A percentile compares a stretch with the other conserved stretches of the same genome.
These are phyloP conservation scores for Aspergillus sp. DNA, from an alignment of 2,329 filamentous ascomycete genomes.

Conservation along the genomic window DNA sequence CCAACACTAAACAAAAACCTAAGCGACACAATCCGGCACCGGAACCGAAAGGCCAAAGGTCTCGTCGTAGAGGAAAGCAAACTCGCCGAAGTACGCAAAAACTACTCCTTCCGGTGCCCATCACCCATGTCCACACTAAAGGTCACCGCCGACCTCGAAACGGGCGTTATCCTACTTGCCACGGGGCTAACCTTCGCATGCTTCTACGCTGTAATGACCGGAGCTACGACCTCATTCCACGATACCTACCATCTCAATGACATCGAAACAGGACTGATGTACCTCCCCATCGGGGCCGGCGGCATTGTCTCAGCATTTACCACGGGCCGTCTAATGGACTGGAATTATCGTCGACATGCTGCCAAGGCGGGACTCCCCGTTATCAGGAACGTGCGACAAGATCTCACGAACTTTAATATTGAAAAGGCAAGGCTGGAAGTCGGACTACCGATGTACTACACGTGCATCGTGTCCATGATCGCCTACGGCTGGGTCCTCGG, in stretches of 20 bases:
- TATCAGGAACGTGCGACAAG: conserved; percentile 2
- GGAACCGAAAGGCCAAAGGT: conserved; percentile 10
- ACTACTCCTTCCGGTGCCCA: conserved; percentile 39
- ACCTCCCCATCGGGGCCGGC: conserved; percentile 38
- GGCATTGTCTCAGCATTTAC: conserved; percentile 23
- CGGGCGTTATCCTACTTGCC: conserved; percentile 39
- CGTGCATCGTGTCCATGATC: conserved; percentile 21
- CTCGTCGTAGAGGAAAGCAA: neutral
- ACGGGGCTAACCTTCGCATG: conserved; percentile 49
- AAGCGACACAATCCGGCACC: conserved; percentile 21
- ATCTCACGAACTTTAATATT: conserved; percentile 17
- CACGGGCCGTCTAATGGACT: conserved; percentile 23
- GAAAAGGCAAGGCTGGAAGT: conserved; percentile 27
- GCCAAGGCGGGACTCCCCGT: conserved; percentile 2
- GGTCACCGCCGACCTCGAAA: conserved; percentile 41
- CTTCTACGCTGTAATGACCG: conserved; percentile 51
- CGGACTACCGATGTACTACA: conserved; percentile 21
- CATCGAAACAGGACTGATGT: conserved; percentile 47
- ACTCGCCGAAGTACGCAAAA: conserved; percentile 10
- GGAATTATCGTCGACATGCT: conserved; percentile 25
- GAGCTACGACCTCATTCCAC: conserved; percentile 50
- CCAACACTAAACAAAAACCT: conserved; percentile 27
- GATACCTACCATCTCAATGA: conserved; percentile 51
- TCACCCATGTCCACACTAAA: conserved; percentile 33
- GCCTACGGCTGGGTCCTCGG: conserved; percentile 42